Conservation (phyloP, 352 stramenopile species). For the Blastocystis hominis region DNA sequence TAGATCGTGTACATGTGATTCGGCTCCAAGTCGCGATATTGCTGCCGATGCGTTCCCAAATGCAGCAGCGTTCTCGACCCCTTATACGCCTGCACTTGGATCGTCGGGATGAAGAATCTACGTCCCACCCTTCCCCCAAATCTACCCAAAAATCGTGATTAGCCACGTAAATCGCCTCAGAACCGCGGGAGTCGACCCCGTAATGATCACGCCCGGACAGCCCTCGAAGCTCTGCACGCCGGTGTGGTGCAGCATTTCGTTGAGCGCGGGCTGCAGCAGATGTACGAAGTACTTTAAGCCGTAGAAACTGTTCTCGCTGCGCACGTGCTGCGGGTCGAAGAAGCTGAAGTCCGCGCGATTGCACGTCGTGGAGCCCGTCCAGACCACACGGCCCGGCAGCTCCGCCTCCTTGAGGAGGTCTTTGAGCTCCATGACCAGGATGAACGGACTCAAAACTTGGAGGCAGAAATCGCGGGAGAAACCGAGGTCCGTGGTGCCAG, state of each 20-base stretch:
- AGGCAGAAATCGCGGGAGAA: constrained; percentile 42
- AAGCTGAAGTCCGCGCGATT: constrained; percentile 13
- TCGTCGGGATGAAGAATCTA: constrained; percentile 18
- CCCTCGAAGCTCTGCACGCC: constrained; percentile 55
- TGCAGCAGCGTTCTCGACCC: constrained; percentile 32
- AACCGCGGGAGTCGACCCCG: neutral
- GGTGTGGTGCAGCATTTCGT: neutral
- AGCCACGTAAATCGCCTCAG: constrained; percentile 24
- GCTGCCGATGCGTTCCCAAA: constrained; percentile 48
- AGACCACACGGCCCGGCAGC: constrained; percentile 39
- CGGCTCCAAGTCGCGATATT: constrained; percentile 15
- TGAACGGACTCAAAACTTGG: constrained; percentile 43
- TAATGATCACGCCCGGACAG: constrained; percentile 48
- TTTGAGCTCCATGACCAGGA: constrained; percentile 44
- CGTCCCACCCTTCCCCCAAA: neutral
- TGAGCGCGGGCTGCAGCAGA: constrained; percentile 49
- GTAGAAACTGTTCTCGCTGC: constrained; percentile 15
- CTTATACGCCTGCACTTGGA: constrained; percentile 13
- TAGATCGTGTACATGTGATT: constrained; percentile 55
- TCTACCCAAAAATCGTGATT: neutral
- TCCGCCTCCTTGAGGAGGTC: constrained; percentile 35
- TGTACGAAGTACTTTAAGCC: constrained; percentile 55
- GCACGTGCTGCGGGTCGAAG: constrained; percentile 34
- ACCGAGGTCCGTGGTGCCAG: neutral
- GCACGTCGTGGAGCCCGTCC: constrained; percentile 34